A percentile compares a stretch with the other conserved stretches of the same genome.
phyloP scores from a whole-genome alignment of 306 rosid species.

The Lathyrus sativus region DNA sequence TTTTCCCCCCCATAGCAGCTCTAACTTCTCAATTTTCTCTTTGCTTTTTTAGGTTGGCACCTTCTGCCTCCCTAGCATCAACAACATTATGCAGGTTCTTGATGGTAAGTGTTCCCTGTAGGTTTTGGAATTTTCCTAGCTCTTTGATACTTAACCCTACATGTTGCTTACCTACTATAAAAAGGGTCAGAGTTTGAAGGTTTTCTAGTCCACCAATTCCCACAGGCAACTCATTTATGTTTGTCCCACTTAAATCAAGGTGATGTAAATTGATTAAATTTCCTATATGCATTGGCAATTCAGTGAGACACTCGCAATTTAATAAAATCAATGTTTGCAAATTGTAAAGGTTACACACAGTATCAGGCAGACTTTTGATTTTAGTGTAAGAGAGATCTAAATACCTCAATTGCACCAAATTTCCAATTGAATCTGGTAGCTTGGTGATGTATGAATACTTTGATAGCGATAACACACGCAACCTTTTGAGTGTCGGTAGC shows the following conservation, averaged over 20 bases:
- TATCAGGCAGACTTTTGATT: background rate
- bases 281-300: background rate
- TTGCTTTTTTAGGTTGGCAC: background rate
- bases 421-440: constrained; percentile 9
- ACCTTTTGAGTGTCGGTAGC: background rate
- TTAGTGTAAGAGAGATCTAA: background rate
- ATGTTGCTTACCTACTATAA: background rate
- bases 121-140: background rate
- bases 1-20: background rate
- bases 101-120: background rate
- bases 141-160: background rate
- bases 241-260: background rate
- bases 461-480: background rate
- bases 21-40: background rate
- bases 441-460: background rate
- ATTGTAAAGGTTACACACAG: background rate
- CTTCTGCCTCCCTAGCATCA: background rate
- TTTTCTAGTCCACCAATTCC: background rate
- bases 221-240: background rate
- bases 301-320: background rate
- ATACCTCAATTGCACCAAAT: constrained; percentile 1
- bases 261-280: background rate
- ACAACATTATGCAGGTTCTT: background rate
- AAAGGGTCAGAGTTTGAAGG: background rate
- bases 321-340: constrained; percentile 16